Conservation (phyloP, 176 grass and related monocot species). For the Carex parvula region DNA sequence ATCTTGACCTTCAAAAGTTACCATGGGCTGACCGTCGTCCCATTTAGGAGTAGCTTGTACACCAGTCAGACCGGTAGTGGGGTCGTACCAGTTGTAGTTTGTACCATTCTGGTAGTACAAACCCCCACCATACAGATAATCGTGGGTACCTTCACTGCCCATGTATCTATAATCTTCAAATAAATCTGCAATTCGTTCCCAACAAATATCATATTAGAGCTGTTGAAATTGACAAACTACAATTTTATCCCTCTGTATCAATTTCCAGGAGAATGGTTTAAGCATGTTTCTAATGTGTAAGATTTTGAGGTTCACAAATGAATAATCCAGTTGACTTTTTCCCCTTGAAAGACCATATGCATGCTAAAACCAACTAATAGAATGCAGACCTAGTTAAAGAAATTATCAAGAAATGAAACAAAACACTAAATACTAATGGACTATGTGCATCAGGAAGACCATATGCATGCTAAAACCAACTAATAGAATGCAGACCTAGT, state of each 20-base stretch:
- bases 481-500: neutral
- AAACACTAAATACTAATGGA: neutral
- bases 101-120: conserved; percentile 20
- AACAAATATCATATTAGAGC: neutral
- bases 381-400: neutral
- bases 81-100: conserved; percentile 24
- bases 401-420: neutral
- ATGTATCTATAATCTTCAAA: conserved; percentile 18
- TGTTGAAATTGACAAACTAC: neutral
- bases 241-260: neutral
- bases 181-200: conserved; percentile 3
- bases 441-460: neutral
- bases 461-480: neutral
- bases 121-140: neutral
- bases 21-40: conserved; percentile 46
- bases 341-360: neutral
- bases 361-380: neutral
- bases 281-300: neutral
- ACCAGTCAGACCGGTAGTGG: conserved; percentile 25
- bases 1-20: conserved; percentile 69
- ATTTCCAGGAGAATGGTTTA: neutral
- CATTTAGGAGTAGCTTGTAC: conserved; percentile 55
- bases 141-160: conserved; percentile 22
- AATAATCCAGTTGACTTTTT: neutral
- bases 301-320: neutral